A percentile compares a stretch with the other conserved stretches of the same genome.
These are phyloP conservation scores for Polysphondylium violaceum DNA, from an alignment of 78 protist genomes.

Conservation along the genomic window DNA sequence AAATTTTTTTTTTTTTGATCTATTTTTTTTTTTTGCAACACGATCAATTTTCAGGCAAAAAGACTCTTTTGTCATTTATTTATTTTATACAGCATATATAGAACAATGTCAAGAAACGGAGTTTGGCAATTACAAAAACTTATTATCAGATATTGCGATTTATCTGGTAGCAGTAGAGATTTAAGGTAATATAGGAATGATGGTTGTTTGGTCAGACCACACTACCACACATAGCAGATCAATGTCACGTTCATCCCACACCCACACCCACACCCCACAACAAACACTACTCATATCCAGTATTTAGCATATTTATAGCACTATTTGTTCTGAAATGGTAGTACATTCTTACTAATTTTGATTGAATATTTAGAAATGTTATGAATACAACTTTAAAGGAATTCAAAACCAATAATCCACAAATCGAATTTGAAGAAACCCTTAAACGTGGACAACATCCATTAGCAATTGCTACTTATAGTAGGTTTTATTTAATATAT, in stretches of 20 bases:
- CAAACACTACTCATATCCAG: too few relatives aligned
- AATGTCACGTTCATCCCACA: not conserved
- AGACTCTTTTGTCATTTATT: too few relatives aligned
- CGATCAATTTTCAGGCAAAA: not conserved
- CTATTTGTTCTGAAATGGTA: not conserved
- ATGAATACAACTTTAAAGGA: not conserved
- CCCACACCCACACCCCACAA: too few relatives aligned
- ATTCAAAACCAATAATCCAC: slow-evolving; percentile 50
- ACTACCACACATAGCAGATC: not conserved
- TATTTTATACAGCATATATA: not conserved
- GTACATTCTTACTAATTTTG: not conserved
- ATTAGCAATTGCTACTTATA: slow-evolving; percentile 47
- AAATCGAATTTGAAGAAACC: slow-evolving; percentile 26
- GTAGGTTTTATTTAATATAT: slow-evolving; percentile 1
- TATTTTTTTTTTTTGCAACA: too few relatives aligned
- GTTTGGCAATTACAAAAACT: slow-evolving; percentile 66
- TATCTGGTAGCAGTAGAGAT: slow-evolving; percentile 60
- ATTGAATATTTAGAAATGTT: slow-evolving; percentile 38
- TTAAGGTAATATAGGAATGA: slow-evolving; percentile 20
- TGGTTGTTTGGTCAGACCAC: not conserved
- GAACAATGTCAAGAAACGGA: slow-evolving; percentile 72
- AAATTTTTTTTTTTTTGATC: too few relatives aligned
- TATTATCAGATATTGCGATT: slow-evolving; percentile 39
- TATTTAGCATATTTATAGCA: not conserved
- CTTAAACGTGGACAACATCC: slow-evolving; percentile 54